These are phyloP conservation scores for Cyclotella sp. DNA, from an alignment of 108 stramenopile genomes.

Conservation along the genomic window DNA sequence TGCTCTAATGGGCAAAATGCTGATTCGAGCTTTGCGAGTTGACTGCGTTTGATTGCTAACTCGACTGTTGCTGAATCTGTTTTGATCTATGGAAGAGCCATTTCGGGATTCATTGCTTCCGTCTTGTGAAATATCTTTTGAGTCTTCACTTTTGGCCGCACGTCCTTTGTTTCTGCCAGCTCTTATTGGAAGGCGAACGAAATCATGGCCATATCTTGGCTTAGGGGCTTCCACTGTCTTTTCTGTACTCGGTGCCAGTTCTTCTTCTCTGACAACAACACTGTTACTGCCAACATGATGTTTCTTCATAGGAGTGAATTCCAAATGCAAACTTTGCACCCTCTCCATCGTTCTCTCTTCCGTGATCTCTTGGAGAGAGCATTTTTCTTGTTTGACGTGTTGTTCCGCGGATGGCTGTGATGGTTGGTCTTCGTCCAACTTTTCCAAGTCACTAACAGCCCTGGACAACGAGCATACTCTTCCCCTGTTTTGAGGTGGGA, in stretches of 20 bases:
- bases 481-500: neutral
- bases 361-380: too few relatives aligned
- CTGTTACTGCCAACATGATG: neutral
- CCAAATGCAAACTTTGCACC: too few relatives aligned
- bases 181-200: neutral
- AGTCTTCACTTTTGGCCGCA: neutral
- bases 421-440: neutral
- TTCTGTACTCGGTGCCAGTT: neutral
- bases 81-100: neutral
- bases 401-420: neutral
- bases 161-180: neutral
- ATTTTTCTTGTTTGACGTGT: too few relatives aligned
- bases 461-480: slow-evolving; percentile 8
- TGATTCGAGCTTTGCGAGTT: neutral
- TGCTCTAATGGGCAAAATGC: neutral
- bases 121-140: neutral
- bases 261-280: neutral
- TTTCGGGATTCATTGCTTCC: neutral
- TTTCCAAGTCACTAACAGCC: slow-evolving; percentile 6
- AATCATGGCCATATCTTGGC: neutral
- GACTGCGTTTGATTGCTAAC: neutral
- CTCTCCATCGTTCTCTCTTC: too few relatives aligned
- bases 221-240: neutral
- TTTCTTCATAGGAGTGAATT: too few relatives aligned
- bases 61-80: neutral